Evolutionary conservation across 2,329 filamentous ascomycete genomes (phyloP), one percentile per base, ranked within the genome.

Genomic region (Xylaria hypoxylon): DNA sequence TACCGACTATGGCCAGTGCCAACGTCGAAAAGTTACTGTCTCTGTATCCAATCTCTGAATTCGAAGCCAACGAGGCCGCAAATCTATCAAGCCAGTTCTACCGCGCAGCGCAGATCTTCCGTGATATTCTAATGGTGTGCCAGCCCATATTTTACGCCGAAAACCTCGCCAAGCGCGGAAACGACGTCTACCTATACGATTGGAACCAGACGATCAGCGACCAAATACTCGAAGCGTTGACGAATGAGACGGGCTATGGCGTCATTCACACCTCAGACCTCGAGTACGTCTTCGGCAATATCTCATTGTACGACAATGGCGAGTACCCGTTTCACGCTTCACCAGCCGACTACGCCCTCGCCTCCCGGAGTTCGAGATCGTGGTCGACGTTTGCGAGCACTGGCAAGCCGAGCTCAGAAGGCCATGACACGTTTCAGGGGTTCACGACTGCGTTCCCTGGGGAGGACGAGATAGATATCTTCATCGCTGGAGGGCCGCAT

Each of bases 151-250:
- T 47, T 52, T 67, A 65, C 45, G 69, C 67, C 13, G 62, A 67
- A 53, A 61, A 47, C 24, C 50, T 69, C 15, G 67, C 76, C 80
- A 1, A 66, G 74, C 15, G 76, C 74, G 28, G 78, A 76, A 80
- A 79, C 65, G 71, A 74, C 4, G 81, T 85, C 4, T 87, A 82
- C 70, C 74, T 86, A 1, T 86, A 83, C 73, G 76, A 82, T 65
- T 84, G 82, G 76, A 87, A 87, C 72, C 84, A 86, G 70, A 87
- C 85, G 0, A 78, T 87, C n/a, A 75, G 86, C 2, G 81, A 80
- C 2, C 77, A 80, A 0, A 78, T 83, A 33, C 72, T 86, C n/a
- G 60, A 60, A 5, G 74, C 75, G 10, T 58, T 76, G 2, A 70
- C 70, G 24, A 77, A 78, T 10, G 68, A 75, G 2, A 75, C 78